phyloP scores from a whole-genome alignment of 345 rosid species.

The Citrus mangshanensis region DNA sequence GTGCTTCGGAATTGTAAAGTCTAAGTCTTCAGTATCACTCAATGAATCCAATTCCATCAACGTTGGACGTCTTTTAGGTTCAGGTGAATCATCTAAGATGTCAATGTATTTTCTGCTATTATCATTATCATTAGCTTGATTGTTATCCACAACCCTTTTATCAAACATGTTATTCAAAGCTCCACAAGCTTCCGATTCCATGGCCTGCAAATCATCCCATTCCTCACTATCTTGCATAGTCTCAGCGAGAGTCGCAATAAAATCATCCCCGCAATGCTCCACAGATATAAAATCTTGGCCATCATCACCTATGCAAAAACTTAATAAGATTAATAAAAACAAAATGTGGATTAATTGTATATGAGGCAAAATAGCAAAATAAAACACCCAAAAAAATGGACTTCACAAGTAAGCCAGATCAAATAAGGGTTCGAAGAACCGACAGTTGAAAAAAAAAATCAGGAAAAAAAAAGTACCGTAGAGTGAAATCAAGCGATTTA shows the following conservation, averaged over 20 bases:
- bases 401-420: not conserved
- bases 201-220: slow-evolving; percentile 75
- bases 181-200: slow-evolving; percentile 80
- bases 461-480: slow-evolving; percentile 42
- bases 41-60: slow-evolving; percentile 63
- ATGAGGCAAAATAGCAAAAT: not conserved
- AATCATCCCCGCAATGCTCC: slow-evolving; percentile 83
- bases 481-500: slow-evolving; percentile 67
- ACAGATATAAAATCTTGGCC: slow-evolving; percentile 79
- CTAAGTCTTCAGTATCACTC: slow-evolving; percentile 44
- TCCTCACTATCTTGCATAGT: slow-evolving; percentile 69
- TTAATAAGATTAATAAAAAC: not conserved
- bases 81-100: slow-evolving; percentile 53
- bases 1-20: slow-evolving; percentile 18
- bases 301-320: slow-evolving; percentile 54
- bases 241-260: slow-evolving; percentile 78
- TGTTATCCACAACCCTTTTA: slow-evolving; percentile 17
- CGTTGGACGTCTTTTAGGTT: slow-evolving; percentile 26
- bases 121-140: slow-evolving; percentile 11
- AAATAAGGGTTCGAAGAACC: not conserved
- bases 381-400: not conserved
- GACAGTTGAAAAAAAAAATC: not conserved
- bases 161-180: slow-evolving; percentile 53
- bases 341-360: not conserved
- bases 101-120: slow-evolving; percentile 26